Evolutionary conservation across 2,329 filamentous ascomycete genomes (phyloP), one percentile per base, ranked within the genome.

Genomic region (Colletotrichum sp.): DNA sequence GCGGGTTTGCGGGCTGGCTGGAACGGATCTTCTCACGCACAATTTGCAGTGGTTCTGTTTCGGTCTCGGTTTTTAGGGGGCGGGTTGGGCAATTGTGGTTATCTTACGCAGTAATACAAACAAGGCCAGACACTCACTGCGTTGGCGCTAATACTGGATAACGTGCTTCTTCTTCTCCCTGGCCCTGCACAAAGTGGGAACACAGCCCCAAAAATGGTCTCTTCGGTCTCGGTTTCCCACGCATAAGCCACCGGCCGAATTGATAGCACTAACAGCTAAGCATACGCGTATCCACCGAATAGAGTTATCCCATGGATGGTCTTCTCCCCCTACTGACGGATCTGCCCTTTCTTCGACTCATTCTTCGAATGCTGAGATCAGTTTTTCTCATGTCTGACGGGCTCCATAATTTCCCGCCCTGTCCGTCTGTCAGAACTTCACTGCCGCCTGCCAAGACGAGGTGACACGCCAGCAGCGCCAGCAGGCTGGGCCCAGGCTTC

Each of bases 201-300:
- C 67, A 65, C 67, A 60, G 60, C 72, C 72, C 34, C 72, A 64
- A 36, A 24, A 32, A 49, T 60, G 28, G 13, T 32, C n/a, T 36
- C 60, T 49, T 75, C 67, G 72, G 72, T 75, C 60, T 75, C 72
- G 72, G 72, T 75, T 75, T 71, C 60, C 65, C 55, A 36, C 10
- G 21, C 39, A 36, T 30, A 13, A 55, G 55, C 55, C 36, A 32
- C 10, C 6, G 44, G 44, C 44, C 44, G 44, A 13, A 52, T 21
- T 52, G 44, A 13, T 52, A 15, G 24, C 34, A 49, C 59, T 49
- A 65, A 71, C 30, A 52, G 9, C 67, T 28, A 71, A 65, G 67
- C 44, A 62, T 71, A 71, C 59, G 59, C 59, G 34, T 65, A 60
- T 66, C 72, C 66, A 65, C 60, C 49, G 13, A 60, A 75, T 71